Percentiles rank a stretch among this genome's conserved stretches.
Conservation (phyloP, 2,329 filamentous ascomycete genomes). For the Pseudopithomyces maydicus region DNA sequence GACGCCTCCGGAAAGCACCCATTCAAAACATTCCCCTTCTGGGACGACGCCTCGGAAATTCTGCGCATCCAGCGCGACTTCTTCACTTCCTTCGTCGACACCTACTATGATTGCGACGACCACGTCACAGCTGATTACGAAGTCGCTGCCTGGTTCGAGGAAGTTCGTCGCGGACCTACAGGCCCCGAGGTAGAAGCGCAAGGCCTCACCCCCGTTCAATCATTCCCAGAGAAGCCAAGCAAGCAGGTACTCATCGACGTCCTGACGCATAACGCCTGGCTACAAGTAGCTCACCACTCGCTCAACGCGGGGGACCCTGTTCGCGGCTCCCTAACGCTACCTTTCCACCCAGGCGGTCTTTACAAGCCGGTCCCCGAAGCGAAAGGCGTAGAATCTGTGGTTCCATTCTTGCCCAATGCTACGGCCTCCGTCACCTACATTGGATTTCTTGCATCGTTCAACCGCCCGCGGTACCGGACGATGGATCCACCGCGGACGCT, state of each 20-base stretch:
- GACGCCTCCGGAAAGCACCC: neutral
- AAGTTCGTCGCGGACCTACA: slow-evolving; percentile 6
- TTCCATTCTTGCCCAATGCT: slow-evolving; percentile 7
- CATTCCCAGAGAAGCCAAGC: neutral
- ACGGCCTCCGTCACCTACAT: slow-evolving; percentile 6
- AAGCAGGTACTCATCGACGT: slow-evolving; percentile 4
- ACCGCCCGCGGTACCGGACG: slow-evolving; percentile 5
- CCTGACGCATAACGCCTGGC: slow-evolving; percentile 7
- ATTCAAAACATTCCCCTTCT: slow-evolving; percentile 7
- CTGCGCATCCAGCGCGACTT: neutral
- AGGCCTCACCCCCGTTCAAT: neutral
- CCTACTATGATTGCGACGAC: slow-evolving; percentile 5
- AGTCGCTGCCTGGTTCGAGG: slow-evolving; percentile 5
- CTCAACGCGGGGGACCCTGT: slow-evolving; percentile 10
- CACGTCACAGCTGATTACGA: slow-evolving; percentile 1
- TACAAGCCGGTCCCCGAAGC: slow-evolving; percentile 3
- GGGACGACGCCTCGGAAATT: slow-evolving; percentile 2
- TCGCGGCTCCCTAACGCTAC: neutral
- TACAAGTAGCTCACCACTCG: slow-evolving; percentile 8
- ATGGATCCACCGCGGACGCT: slow-evolving; percentile 8
- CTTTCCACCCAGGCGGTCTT: slow-evolving; percentile 6
- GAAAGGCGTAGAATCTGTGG: slow-evolving; percentile 3
- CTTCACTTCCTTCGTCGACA: slow-evolving; percentile 5
- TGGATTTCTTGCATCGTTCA: slow-evolving; percentile 3
- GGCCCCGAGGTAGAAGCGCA: slow-evolving; percentile 3